Evolutionary conservation across 2,329 filamentous ascomycete genomes (phyloP).

Genomic region (Penicillium polonicum): DNA sequence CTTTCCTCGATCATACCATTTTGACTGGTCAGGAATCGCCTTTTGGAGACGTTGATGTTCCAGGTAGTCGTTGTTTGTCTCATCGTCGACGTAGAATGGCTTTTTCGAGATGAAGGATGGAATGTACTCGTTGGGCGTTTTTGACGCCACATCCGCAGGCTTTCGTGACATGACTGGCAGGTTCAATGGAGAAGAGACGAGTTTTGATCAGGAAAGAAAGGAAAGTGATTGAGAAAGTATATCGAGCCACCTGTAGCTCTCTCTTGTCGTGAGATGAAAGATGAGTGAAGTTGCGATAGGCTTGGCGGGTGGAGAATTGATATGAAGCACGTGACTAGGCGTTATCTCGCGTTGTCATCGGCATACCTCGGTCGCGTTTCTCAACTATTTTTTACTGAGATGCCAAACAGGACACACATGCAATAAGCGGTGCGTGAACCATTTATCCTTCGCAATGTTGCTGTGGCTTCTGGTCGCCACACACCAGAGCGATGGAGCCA

Average conservation of each 20-base stretch:
- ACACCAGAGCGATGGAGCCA: slow-evolving; percentile 57
- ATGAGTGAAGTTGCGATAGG: slow-evolving; percentile 11
- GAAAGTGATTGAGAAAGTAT: background rate
- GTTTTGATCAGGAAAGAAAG: background rate
- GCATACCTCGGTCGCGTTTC: slow-evolving; percentile 6
- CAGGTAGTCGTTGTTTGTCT: slow-evolving; percentile 79
- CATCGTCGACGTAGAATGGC: slow-evolving; percentile 87
- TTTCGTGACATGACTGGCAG: slow-evolving; percentile 45
- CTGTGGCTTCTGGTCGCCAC: slow-evolving; percentile 23
- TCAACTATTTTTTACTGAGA: background rate
- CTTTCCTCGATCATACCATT: slow-evolving; percentile 92
- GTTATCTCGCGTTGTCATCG: slow-evolving; percentile 26
- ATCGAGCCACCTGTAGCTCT: background rate
- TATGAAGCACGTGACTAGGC: slow-evolving; percentile 30
- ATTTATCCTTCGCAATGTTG: slow-evolving; percentile 23
- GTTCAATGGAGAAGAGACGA: background rate
- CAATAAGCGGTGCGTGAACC: background rate
- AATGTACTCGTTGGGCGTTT: slow-evolving; percentile 98
- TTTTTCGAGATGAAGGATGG: slow-evolving; percentile 97
- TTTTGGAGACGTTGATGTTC: slow-evolving; percentile 90
- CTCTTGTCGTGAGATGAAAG: background rate
- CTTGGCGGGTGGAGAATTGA: slow-evolving; percentile 7
- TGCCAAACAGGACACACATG: background rate
- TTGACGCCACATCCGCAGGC: slow-evolving; percentile 57
- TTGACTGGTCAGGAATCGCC: slow-evolving; percentile 64